A percentile compares a stretch with the other conserved stretches of the same genome.
phyloP scores from a whole-genome alignment of 768 basidiomycete genomes.

The Suillus subalutaceus region DNA sequence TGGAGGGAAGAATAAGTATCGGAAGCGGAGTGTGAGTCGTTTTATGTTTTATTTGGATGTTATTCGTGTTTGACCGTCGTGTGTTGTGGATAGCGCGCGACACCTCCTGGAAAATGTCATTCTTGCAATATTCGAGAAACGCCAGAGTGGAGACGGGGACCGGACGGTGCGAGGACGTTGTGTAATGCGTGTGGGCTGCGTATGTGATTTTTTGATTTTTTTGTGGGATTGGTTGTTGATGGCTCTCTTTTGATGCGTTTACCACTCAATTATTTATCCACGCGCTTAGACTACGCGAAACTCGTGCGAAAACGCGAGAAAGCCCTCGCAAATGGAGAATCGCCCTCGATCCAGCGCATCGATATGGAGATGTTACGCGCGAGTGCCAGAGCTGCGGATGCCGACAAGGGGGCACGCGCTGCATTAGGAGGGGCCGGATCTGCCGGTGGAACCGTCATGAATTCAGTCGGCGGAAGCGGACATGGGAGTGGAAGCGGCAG shows the following conservation, averaged over 20 bases:
- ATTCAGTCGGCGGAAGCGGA: constrained; percentile 20
- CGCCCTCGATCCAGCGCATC: constrained; percentile 48
- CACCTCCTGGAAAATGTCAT: constrained; percentile 85
- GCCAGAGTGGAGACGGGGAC: constrained; percentile 86
- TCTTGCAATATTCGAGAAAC: constrained; percentile 88
- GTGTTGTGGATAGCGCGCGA: constrained; percentile 64
- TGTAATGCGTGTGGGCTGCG: constrained; percentile 88
- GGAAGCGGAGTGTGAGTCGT: constrained; percentile 79
- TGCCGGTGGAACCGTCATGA: constrained; percentile 14
- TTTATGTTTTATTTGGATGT: constrained; percentile 9
- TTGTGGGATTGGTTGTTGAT: background rate
- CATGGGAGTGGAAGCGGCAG: constrained; percentile 14
- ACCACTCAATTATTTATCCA: background rate
- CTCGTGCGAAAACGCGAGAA: constrained; percentile 81
- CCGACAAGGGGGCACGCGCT: constrained; percentile 30
- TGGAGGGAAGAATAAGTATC: constrained; percentile 70
- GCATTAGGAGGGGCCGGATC: constrained; percentile 27
- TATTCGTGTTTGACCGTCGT: constrained; percentile 21
- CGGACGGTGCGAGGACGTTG: constrained; percentile 80
- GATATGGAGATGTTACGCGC: constrained; percentile 79
- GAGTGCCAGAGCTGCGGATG: constrained; percentile 63
- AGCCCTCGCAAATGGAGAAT: constrained; percentile 52
- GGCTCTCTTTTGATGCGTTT: too few relatives aligned
- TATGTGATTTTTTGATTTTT: constrained; percentile 43
- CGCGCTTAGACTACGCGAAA: constrained; percentile 72